Conservation (phyloP, 176 grass and related monocot genomes). For the Musa itinerans region DNA sequence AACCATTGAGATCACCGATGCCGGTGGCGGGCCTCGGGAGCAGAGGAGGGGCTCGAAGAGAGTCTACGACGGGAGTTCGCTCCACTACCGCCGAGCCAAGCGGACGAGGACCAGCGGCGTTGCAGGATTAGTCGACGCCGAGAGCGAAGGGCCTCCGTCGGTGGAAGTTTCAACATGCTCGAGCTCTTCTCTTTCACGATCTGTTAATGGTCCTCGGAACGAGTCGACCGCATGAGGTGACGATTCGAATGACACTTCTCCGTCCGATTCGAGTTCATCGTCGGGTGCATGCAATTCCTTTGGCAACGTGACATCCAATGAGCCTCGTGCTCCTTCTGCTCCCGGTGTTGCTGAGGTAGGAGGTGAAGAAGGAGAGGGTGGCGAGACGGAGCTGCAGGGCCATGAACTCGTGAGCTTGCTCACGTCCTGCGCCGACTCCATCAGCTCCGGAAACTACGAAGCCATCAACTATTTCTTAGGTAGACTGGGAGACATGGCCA, state of each 20-base stretch:
- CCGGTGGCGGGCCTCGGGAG: slow-evolving; percentile 26
- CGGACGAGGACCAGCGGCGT: slow-evolving; percentile 35
- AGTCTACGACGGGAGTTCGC: slow-evolving; percentile 31
- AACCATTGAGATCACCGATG: slow-evolving; percentile 27
- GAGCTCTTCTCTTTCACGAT: too few species aligned
- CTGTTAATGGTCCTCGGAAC: neutral
- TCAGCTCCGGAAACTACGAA: slow-evolving; percentile 42
- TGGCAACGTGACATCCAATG: too few species aligned
- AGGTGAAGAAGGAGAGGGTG: neutral
- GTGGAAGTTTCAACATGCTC: neutral
- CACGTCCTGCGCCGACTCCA: slow-evolving; percentile 54
- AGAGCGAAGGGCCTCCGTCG: slow-evolving; percentile 34
- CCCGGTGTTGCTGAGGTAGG: neutral
- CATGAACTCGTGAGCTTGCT: slow-evolving; percentile 42
- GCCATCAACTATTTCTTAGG: slow-evolving; percentile 56
- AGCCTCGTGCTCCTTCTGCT: neutral
- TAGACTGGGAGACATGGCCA: slow-evolving; percentile 55
- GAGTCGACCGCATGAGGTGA: neutral
- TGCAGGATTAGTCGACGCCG: slow-evolving; percentile 12
- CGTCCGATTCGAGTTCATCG: slow-evolving; percentile 60
- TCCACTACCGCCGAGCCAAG: slow-evolving; percentile 56
- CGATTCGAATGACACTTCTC: slow-evolving; percentile 15
- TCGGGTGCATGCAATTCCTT: slow-evolving; percentile 41
- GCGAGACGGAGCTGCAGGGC: slow-evolving; percentile 21
- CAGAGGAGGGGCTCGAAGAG: slow-evolving; percentile 43